Base-by-base conservation (phyloP, 208 protist species). In the Acanthamoeba healyi region DNA sequence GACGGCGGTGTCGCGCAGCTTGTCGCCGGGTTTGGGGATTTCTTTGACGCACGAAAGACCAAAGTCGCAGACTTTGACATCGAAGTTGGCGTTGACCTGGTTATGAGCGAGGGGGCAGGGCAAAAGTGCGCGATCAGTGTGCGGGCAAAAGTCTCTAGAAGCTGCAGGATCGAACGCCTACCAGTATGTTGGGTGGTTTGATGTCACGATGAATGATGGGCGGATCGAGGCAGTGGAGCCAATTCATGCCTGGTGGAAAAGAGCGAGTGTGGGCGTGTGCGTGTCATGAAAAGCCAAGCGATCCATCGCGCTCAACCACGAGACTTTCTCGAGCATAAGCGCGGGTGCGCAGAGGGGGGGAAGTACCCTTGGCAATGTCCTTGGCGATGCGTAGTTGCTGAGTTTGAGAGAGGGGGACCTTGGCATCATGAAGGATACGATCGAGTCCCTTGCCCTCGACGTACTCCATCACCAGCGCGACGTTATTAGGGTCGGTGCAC, bases 51-150 rank as follows among this genome's bases (percentile, higher is more conserved):
- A 88, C 42, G 49, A 65, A 36, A 88, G 51, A 44, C 81, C 81
- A 63, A 88, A 88, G 34, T 88, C 81, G 46, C 81, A 88, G 7
- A 88, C 81, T n/a, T 88, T 88, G 81, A 88, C 81, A 42, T 88
- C 81, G 22, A 88, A 88, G 38, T 88, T 88, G 42, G 81, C 81
- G 26, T 88, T 88, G 24, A 88, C 81, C 81, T 88, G 32, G 2
- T 7, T 17, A 26, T 63, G 17, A 4, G 19, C 38, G n/a, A n/a
- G n/a, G n/a, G n/a, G n/a, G n/a, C n/a, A n/a, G n/a, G 44, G 44
- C 44, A 14, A 14, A 56, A 56, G 49, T 22, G 24, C 49, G 49
- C 49, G 49, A 22, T 56, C 19, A 56, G 49, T 22, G 49, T 26
- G 24, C 49, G 49, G 19, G 49, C 22, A n/a, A n/a, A n/a, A n/a